phyloP scores from a whole-genome alignment of 768 basidiomycete species.

The Calvatia gigantea region DNA sequence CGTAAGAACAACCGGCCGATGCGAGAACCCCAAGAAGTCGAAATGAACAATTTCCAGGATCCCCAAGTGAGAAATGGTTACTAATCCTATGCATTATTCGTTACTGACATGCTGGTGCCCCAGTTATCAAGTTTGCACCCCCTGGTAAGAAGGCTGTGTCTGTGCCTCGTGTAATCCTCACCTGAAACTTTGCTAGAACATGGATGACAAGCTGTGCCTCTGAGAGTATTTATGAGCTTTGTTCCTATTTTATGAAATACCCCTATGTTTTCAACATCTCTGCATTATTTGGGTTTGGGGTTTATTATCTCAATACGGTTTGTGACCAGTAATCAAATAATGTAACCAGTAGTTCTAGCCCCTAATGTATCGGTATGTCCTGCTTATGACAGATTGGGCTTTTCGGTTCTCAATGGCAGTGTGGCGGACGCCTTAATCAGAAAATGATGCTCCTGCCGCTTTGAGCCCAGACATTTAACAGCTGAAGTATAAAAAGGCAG shows the following conservation, averaged over 20 bases:
- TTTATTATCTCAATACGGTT: not conserved
- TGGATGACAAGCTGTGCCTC: not conserved
- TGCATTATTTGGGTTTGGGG: not conserved
- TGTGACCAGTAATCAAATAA: too few species aligned
- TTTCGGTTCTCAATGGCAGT: too few species aligned
- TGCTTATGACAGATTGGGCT: too few species aligned
- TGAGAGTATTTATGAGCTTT: not conserved
- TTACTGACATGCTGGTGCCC: not conserved
- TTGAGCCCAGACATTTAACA: too few species aligned
- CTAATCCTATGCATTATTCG: constrained; percentile 5
- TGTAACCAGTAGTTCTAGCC: too few species aligned
- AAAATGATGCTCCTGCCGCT: too few species aligned
- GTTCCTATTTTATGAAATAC: too few species aligned
- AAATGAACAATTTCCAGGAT: constrained; percentile 38
- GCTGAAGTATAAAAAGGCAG: too few species aligned
- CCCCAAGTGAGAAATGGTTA: constrained; percentile 24
- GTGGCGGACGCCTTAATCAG: too few species aligned
- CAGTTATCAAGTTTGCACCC: constrained; percentile 14
- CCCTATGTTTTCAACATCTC: not conserved
- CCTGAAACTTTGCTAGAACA: not conserved
- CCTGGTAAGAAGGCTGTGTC: constrained; percentile 2
- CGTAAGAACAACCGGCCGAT: constrained; percentile 14
- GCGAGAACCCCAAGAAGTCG: constrained; percentile 13
- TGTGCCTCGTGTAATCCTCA: not conserved
- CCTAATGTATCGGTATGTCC: too few species aligned